Base-by-base conservation (phyloP, 371 early-diverging fungal genomes). In the Encephalitozoon hellem region DNA sequence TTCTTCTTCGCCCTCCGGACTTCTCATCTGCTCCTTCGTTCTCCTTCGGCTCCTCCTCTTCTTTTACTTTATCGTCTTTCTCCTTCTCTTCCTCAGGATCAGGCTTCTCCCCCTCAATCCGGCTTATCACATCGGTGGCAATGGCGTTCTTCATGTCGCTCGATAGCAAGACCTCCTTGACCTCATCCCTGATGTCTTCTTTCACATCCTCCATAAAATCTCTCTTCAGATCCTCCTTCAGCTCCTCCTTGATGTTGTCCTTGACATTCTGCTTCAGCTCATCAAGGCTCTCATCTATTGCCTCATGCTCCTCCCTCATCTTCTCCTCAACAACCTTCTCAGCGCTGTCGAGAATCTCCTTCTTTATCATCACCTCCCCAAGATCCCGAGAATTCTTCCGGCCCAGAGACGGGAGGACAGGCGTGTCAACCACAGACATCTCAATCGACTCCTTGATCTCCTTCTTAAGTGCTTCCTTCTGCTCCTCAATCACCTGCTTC, bases 371-470 rank as follows among this genome's bases (percentile, higher is more conserved):
- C 28, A 42, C 73, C 42, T 72, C 73, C 6, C 73, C 73, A 41
- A 72, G 53, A 51, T 72, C 73, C 8, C 34, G 26, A 0, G 21
- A 4, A n/a, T 28, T n/a, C 65, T 65, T 72, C 53, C 38, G 43
- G 6, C n/a, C 42, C 25, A 64, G 3, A 12, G 53, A 51, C 45
- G 73, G 64, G 18, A 64, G 25, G 9, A 65, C 51, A 21, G 73
- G 73, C 28, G 65, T 72, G 41, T 72, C 73, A 26, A 51, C 52
- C 43, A 55, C 45, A 1, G 21, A 26, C 12, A n/a, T n/a, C 30
- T 72, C 73, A 72, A 72, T 72, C 4, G 65, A 49, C 15, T 72
- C 73, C 51, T 65, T 63, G 25, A 72, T 72, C 41, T 72, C 65
- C 39, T 47, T 49, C 32, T 72, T 42, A 32, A 72, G 51, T 15